Evolutionary conservation across 352 stramenopile species (phyloP).

Genomic region (Pythium apleroticum): DNA sequence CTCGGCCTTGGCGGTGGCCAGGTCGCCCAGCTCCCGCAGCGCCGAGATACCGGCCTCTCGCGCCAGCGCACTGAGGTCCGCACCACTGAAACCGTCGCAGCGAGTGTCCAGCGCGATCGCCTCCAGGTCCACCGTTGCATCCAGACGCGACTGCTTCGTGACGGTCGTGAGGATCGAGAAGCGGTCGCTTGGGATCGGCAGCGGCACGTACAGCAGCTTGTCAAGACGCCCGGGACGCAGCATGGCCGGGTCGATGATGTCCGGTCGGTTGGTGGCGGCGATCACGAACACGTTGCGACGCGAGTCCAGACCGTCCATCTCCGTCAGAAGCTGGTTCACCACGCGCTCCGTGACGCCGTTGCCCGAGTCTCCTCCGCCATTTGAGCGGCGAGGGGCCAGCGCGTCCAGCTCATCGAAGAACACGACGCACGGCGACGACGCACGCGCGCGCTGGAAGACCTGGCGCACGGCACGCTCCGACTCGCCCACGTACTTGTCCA

Average conservation of each 20-base stretch:
- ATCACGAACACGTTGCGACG: slow-evolving; percentile 97
- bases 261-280: slow-evolving; percentile 94
- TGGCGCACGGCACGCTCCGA: slow-evolving; percentile 94
- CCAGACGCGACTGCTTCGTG: slow-evolving; percentile 66
- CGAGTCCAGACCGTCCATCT: slow-evolving; percentile 98
- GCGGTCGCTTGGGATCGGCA: slow-evolving; percentile 84
- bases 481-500: slow-evolving; percentile 99
- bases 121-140: slow-evolving; percentile 86
- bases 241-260: slow-evolving; percentile 99
- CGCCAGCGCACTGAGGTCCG: slow-evolving; percentile 96
- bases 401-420: slow-evolving; percentile 99
- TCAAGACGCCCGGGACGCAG: slow-evolving; percentile 97
- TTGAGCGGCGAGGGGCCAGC: slow-evolving; percentile 92
- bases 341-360: slow-evolving; percentile 94
- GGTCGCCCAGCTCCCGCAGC: slow-evolving; percentile 72
- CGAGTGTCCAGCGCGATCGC: slow-evolving; percentile 86
- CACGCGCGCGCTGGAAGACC: slow-evolving; percentile 97
- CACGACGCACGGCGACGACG: slow-evolving; percentile 98
- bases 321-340: slow-evolving; percentile 98
- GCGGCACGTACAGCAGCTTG: slow-evolving; percentile 98
- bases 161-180: slow-evolving; percentile 93
- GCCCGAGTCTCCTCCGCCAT: slow-evolving; percentile 56
- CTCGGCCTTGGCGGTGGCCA: slow-evolving; percentile 25
- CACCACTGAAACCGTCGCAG: slow-evolving; percentile 96
- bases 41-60: slow-evolving; percentile 96